Evolutionary conservation across 192 early-diverging fungal genomes (phyloP), one percentile per base, ranked within the genome.

Genomic region (Coemansia sp.): DNA sequence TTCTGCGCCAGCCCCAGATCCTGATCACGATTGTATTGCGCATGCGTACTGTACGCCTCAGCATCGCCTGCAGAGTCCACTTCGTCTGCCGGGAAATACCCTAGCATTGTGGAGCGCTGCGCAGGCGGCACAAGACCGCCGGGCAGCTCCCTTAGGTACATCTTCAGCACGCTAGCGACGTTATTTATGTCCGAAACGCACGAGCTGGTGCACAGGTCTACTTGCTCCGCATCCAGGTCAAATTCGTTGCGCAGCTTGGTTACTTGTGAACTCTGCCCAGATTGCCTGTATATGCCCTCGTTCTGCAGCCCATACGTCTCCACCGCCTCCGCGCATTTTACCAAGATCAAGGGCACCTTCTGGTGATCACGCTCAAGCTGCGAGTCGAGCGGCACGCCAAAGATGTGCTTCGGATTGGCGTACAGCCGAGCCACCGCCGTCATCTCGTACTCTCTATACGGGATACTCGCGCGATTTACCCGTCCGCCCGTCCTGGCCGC

Each of bases 131-230:
- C 80, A 0, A 97, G 71, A 1, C 92, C 88, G 40, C 93, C 92
- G 6, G 94, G 91, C n/a, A 99, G 70, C 69, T 97, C 94, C 25
- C 96, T 83, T 69, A 99, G 90, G 83, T 90, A 99, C 47, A 94
- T 80, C 67, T 99, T 99, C 3, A 99, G 71, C 22, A 91, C 86
- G 48, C 92, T 85, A 19, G 93, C 74, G 9, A 96, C 78, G 55
- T 85, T 89, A 69, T 93, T 90, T 37, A 99, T 85, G 61, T 97
- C 93, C 3, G 68, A 56, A 19, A 78, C 71, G 30, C 82, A 71
- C 18, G 86, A 82, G 42, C 83, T 84, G 37, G 68, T 63, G 9
- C 80, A 80, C 44, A 94, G 57, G 59, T 91, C 82, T 0, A 90
- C 86, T 11, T 80, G 61, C 23, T 86, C 80, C 6, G 83, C 82